phyloP scores from a whole-genome alignment of 75 land plant species.

The Cryptomeria japonica region DNA sequence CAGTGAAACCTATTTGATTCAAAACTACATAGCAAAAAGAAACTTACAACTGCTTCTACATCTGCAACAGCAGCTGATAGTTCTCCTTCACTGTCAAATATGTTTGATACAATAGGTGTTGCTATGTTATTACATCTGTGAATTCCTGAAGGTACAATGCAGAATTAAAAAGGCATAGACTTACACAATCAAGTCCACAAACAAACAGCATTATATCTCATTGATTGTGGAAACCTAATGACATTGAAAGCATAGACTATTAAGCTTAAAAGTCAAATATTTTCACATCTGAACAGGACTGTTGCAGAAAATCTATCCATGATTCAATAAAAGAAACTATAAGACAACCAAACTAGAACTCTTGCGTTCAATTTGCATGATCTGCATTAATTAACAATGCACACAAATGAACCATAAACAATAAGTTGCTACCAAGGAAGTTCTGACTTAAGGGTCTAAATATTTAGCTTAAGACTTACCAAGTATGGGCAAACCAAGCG shows the following conservation, averaged over 20 bases:
- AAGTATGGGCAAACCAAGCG: slow-evolving; percentile 64
- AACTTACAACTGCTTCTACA: slow-evolving; percentile 77
- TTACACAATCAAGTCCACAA: too few relatives aligned
- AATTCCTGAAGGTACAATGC: slow-evolving; percentile 56
- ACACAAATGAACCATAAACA: not conserved
- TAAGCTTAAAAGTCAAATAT: not conserved
- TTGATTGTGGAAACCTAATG: too few relatives aligned
- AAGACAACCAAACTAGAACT: not conserved
- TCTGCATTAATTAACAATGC: not conserved
- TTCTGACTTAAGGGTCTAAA: not conserved
- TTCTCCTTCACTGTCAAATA: slow-evolving; percentile 79
- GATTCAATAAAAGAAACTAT: not conserved
- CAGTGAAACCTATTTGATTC: not conserved
- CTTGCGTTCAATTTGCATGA: not conserved
- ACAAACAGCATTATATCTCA: too few relatives aligned
- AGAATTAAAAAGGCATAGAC: not conserved
- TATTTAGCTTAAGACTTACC: slow-evolving; percentile 35
- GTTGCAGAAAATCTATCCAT: not conserved
- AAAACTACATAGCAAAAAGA: not conserved
- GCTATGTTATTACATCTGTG: slow-evolving; percentile 34
- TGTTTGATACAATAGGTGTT: slow-evolving; percentile 79
- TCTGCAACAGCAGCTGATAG: slow-evolving; percentile 88
- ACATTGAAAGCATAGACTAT: not conserved
- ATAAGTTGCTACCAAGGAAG: not conserved
- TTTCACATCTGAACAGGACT: not conserved